Conservation (phyloP, 2,329 filamentous ascomycete species). For the Colletotrichum agaves region DNA sequence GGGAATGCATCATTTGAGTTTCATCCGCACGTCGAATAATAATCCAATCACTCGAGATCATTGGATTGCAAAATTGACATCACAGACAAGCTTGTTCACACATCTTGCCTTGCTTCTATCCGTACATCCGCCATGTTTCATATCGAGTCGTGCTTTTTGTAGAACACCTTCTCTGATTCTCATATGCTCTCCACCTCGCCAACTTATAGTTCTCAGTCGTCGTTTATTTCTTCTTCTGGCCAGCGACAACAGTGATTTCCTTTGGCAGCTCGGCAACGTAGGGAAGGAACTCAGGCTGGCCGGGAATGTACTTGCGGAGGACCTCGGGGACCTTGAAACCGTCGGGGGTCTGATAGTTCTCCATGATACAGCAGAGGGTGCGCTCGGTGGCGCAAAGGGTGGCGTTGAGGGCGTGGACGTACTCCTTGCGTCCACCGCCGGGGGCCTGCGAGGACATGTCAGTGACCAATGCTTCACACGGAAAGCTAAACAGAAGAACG, state of each 20-base stretch:
- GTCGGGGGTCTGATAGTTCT: constrained; percentile 96
- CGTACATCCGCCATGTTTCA: background rate
- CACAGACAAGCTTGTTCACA: background rate
- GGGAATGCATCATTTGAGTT: background rate
- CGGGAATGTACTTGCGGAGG: constrained; percentile 89
- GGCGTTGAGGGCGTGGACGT: constrained; percentile 92
- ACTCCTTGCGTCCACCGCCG: constrained; percentile 74
- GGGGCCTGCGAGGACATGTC: constrained; percentile 14
- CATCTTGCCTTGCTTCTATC: background rate
- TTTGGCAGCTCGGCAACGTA: constrained; percentile 89
- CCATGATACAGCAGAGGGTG: constrained; percentile 91
- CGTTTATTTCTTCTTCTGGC: constrained; percentile 43
- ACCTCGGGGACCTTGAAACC: constrained; percentile 84
- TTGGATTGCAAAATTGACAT: background rate
- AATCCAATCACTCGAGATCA: too few relatives aligned
- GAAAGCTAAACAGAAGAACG: too few relatives aligned
- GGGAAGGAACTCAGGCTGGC: constrained; percentile 87
- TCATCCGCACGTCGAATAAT: background rate
- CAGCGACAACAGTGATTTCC: constrained; percentile 56
- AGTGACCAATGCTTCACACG: too few relatives aligned
- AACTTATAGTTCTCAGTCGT: background rate
- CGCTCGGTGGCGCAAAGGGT: constrained; percentile 92
- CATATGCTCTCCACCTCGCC: constrained; percentile 42
- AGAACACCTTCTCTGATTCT: too few relatives aligned
- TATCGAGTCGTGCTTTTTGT: too few relatives aligned